A percentile compares a stretch with the other conserved stretches of the same genome.
These are phyloP conservation scores for Phyllosticta capitalensis DNA, from an alignment of 2,329 filamentous ascomycete genomes.

Conservation along the genomic window DNA sequence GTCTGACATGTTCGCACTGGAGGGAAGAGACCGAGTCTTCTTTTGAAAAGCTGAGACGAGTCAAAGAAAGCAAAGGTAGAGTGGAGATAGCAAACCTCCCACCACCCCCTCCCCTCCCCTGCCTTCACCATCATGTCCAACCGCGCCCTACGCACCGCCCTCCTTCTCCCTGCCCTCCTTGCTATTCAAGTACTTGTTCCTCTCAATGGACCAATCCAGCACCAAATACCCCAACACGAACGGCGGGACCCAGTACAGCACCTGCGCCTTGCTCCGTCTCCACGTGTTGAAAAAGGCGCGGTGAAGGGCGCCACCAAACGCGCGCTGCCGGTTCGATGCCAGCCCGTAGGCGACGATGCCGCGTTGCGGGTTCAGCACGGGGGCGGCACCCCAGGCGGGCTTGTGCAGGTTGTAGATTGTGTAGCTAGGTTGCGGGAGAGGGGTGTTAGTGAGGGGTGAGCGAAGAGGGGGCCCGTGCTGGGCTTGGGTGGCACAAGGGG, in stretches of 20 bases:
- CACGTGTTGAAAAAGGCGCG: slow-evolving; percentile 93
- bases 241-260: slow-evolving; percentile 80
- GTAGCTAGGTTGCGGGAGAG: not conserved
- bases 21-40: no score
- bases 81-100: not conserved
- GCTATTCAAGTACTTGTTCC: slow-evolving; percentile 74
- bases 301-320: slow-evolving; percentile 65
- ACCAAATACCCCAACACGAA: slow-evolving; percentile 67
- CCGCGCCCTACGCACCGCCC: no score
- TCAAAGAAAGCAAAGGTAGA: no score
- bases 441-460: no score
- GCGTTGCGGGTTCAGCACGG: slow-evolving; percentile 38
- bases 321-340: slow-evolving; percentile 79
- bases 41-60: no score
- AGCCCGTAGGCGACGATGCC: slow-evolving; percentile 62
- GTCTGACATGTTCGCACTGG: no score
- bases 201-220: slow-evolving; percentile 87
- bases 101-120: no score
- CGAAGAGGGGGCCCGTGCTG: no score
- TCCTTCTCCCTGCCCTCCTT: slow-evolving; percentile 52
- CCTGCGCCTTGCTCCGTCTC: slow-evolving; percentile 74
- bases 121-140: no score
- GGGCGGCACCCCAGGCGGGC: slow-evolving; percentile 1
- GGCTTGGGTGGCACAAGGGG: no score
- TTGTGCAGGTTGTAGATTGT: not conserved